phyloP scores from a whole-genome alignment of 2,329 filamentous ascomycete species.

The Clarireedia monteithiana region DNA sequence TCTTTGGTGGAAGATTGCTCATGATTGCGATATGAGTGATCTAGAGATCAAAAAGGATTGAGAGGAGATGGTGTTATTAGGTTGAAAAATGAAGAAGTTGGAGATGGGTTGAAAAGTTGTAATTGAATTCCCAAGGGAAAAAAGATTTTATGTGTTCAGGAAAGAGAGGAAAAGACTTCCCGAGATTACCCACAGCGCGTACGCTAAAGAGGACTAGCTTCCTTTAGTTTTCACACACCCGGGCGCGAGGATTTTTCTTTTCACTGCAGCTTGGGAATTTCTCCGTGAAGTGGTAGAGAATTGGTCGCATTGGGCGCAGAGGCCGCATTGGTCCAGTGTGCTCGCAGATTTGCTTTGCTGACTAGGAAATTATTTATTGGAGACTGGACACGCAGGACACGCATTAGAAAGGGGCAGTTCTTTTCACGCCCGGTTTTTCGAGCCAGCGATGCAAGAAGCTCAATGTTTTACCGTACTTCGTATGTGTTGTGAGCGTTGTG shows the following conservation, averaged over 20 bases:
- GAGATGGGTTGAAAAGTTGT: constrained; percentile 16
- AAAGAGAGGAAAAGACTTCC: constrained; percentile 10
- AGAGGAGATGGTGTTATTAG: constrained; percentile 48
- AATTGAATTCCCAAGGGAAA: constrained; percentile 5
- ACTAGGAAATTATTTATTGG: too few relatives aligned
- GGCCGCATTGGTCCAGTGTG: too few relatives aligned
- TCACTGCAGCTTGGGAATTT: background rate
- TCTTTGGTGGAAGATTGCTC: constrained; percentile 45
- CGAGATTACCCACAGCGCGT: constrained; percentile 11
- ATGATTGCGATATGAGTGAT: constrained; percentile 24
- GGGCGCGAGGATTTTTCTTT: constrained; percentile 5
- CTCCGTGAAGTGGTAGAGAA: too few relatives aligned
- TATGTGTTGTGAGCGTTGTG: too few relatives aligned
- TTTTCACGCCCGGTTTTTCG: too few relatives aligned
- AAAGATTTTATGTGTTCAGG: constrained; percentile 20
- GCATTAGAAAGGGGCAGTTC: too few relatives aligned
- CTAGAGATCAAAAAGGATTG: constrained; percentile 45
- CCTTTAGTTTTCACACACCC: background rate
- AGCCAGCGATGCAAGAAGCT: too few relatives aligned
- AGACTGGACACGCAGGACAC: too few relatives aligned
- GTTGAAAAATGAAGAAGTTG: constrained; percentile 14
- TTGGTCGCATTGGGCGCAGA: too few relatives aligned
- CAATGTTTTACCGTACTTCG: too few relatives aligned
- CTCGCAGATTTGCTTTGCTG: too few relatives aligned
- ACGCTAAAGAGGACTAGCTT: background rate